Evolutionary conservation across 805 yeast species (phyloP), one percentile per base, ranked within the genome.

Genomic region (Starmerella apis): DNA sequence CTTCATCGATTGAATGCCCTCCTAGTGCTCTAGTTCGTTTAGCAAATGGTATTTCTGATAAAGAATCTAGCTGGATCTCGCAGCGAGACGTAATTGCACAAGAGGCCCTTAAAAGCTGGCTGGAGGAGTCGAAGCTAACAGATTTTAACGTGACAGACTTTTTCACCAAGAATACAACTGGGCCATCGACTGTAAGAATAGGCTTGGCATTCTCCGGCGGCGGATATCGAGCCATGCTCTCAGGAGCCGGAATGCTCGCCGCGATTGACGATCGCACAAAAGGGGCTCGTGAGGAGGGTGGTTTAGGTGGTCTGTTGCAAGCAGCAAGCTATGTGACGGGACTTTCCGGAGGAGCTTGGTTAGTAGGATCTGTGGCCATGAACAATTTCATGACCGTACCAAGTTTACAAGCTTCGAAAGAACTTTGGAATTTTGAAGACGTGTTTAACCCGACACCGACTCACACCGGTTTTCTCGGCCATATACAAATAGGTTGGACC

Each of bases 171-270:
- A 33, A 61, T 9, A 5, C 43, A 4, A 16, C 3, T 9, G 24
- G 31, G 4, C 11, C 19, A 5, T 23, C 22, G 8, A 38, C 46
- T 3, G 16, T 30, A 14, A 10, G 46, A 6, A 68, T 82, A 38
- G 87, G 78, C 3, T 56, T 75, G 25, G 78, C 83, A 8, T 77
- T 78, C 57, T 74, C 86, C 11, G 95, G 95, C 39, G 95, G 96
- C 61, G 95, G 95, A 2, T 86, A 84, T 64, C 74, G 96, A 54
- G 94, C 95, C 27, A 85, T 86, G 86, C 67, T 86, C 41, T 68
- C 73, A 50, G 95, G 94, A 2, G 95, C 94, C 11, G 95, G 95
- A 32, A 78, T 80, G 63, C 67, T 86, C 19, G 71, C 90, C 0
- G 95, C 90, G 1, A 66, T 84, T 51, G 96, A 86, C 63, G 77